Conservation (phyloP, 345 rosid species). For the Orychophragmus violaceus region DNA sequence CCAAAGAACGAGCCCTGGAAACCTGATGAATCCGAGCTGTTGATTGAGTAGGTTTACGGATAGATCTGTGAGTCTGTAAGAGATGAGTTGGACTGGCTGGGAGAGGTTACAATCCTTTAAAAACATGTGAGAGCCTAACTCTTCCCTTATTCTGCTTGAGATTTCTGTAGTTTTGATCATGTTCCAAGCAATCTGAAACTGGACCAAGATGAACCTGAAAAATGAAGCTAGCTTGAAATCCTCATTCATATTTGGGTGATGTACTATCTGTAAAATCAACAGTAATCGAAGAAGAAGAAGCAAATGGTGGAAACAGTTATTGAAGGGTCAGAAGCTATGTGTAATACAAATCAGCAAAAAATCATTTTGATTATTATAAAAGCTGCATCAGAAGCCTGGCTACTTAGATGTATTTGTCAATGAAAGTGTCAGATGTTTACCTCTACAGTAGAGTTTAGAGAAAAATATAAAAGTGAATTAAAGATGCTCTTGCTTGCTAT, state of each 20-base stretch:
- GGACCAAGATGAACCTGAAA: slow-evolving; percentile 7
- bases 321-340: neutral
- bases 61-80: too few species aligned
- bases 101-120: neutral
- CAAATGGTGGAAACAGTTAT: neutral
- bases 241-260: neutral
- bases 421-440: neutral
- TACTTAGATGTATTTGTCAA: neutral
- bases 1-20: slow-evolving; percentile 62
- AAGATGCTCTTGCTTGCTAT: too few species aligned
- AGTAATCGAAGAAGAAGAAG: neutral
- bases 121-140: neutral
- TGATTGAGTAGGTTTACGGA: slow-evolving; percentile 67
- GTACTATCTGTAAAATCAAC: neutral
- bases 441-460: too few species aligned
- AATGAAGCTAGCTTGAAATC: neutral
- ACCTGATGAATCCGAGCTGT: slow-evolving; percentile 68
- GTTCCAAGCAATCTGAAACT: neutral
- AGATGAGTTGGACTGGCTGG: too few species aligned
- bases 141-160: neutral
- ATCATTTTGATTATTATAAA: neutral
- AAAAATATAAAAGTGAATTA: too few species aligned
- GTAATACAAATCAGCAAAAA: neutral
- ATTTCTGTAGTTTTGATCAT: neutral
- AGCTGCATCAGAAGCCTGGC: neutral